Base-by-base conservation (phyloP, 2,329 filamentous ascomycete genomes). In the Trichoderma sp. region DNA sequence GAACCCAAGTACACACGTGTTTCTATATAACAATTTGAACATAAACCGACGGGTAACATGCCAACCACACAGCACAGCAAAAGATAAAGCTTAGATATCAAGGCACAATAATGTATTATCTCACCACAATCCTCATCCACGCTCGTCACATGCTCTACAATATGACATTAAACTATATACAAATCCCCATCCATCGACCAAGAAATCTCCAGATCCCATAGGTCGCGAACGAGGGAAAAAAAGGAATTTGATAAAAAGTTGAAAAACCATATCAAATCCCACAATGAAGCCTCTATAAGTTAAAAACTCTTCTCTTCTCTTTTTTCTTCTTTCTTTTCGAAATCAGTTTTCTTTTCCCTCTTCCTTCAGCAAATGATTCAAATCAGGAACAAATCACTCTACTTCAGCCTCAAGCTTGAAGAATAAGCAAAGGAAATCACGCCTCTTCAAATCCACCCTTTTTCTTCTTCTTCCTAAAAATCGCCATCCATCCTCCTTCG, bases 241-340 rank as follows among this genome's bases (percentile, higher is more conserved):
- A 30, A n/a, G n/a, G 60, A 55, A 55, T 28, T 55, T 64, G 49
- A 52, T 52, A 24, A 24, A 54, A 58, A 66, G 61, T n/a, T n/a
- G 39, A 16, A 43, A 39, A 39, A n/a, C n/a, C 5, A 43, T 37
- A 66, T 66, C 54, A 66, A 59, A 66, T 37, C 37, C 39, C 26
- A 43, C 39, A 66, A 66, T 51, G 54, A 59, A 51, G 54, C 52
- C 54, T 66, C 64, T 66, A 66, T 66, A 59, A 43, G 26, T 26
- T 26, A 59, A 32, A 55, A 7, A 46, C 21, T 49, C 37, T 30
- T 39, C 32, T 28, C 28, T 34, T 14, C 49, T 30, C 26, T 60
- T 14, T 51, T 26, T 10, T 60, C 16, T 51, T 34, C 5, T 37
- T 58, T 24, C 13, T 37, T 58, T 16, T 28, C 8, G n/a, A 13